A percentile compares a stretch with the other conserved stretches of the same genome.
Conservation (phyloP, 2,329 filamentous ascomycete genomes). For the Talaromyces sp. region DNA sequence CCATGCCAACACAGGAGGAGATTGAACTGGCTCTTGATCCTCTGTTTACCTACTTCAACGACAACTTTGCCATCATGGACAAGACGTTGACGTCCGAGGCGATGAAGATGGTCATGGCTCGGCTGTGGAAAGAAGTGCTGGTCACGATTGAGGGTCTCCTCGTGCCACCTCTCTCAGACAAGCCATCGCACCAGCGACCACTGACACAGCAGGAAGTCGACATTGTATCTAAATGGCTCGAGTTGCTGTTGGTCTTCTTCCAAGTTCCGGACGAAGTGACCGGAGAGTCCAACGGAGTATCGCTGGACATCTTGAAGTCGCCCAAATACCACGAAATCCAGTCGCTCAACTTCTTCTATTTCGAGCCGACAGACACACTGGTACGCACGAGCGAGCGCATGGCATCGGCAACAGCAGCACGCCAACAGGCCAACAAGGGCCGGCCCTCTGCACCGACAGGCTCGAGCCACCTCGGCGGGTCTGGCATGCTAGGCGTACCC, state of each 20-base stretch:
- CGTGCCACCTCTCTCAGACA: conserved; percentile 91
- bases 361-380: conserved; percentile 82
- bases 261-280: conserved; percentile 81
- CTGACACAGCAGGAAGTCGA: conserved; percentile 85
- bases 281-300: conserved; percentile 80
- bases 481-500: conserved; percentile 47
- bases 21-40: conserved; percentile 76
- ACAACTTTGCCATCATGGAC: conserved; percentile 99
- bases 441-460: conserved; percentile 65
- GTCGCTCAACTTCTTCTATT: conserved; percentile 97
- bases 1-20: conserved; percentile 63
- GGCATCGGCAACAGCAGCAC: conserved; percentile 77
- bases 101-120: conserved; percentile 98
- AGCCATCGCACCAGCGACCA: conserved; percentile 78
- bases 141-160: conserved; percentile 84
- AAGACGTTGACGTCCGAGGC: conserved; percentile 87
- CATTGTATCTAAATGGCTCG: conserved; percentile 90
- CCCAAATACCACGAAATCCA: conserved; percentile 98
- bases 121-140: conserved; percentile 95
- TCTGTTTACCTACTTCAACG: conserved; percentile 90
- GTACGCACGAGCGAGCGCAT: conserved; percentile 95
- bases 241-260: conserved; percentile 90
- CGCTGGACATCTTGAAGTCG: conserved; percentile 85
- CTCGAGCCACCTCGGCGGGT: conserved; percentile 38
- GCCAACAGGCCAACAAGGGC: conserved; percentile 64